Percentiles rank a stretch among this genome's conserved stretches.
Evolutionary conservation across 1,284 basidiomycete genomes (phyloP).

Genomic region (Cystobasidium sp.): DNA sequence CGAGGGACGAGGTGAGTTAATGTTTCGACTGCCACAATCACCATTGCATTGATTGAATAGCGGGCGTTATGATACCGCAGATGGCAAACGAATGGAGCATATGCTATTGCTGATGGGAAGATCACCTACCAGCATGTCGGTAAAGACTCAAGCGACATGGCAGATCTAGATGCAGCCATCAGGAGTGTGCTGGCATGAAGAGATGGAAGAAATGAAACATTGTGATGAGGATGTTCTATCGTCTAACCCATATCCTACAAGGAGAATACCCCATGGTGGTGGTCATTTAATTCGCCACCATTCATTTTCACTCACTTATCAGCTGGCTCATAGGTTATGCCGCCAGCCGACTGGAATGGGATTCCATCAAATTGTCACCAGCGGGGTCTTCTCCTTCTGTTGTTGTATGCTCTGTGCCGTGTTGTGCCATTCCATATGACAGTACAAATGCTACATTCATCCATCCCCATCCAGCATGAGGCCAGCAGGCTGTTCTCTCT

Average conservation of each 20-base stretch:
- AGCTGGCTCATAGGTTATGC: neutral
- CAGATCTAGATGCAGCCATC: constrained; percentile 36
- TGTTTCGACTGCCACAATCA: too few relatives aligned
- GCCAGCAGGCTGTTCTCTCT: neutral
- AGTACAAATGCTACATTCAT: too few relatives aligned
- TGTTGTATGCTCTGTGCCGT: too few relatives aligned
- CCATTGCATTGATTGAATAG: neutral
- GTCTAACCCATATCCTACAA: too few relatives aligned
- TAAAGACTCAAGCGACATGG: constrained; percentile 39
- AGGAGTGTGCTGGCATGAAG: neutral
- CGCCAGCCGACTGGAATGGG: constrained; percentile 1
- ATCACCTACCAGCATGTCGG: constrained; percentile 38
- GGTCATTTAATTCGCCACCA: neutral
- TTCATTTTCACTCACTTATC: neutral
- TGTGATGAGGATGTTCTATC: too few relatives aligned
- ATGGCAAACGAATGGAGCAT: constrained; percentile 43
- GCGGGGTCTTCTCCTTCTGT: too few relatives aligned
- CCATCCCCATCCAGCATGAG: too few relatives aligned
- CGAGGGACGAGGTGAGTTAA: constrained; percentile 32
- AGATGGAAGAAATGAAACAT: too few relatives aligned
- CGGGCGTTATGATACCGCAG: neutral
- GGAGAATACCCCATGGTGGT: too few relatives aligned
- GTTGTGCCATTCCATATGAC: too few relatives aligned
- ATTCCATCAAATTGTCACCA: too few relatives aligned
- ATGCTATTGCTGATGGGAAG: constrained; percentile 34